These are phyloP conservation scores for Chlorencoelia australis DNA, from an alignment of 2,329 filamentous ascomycete genomes.

Conservation along the genomic window DNA sequence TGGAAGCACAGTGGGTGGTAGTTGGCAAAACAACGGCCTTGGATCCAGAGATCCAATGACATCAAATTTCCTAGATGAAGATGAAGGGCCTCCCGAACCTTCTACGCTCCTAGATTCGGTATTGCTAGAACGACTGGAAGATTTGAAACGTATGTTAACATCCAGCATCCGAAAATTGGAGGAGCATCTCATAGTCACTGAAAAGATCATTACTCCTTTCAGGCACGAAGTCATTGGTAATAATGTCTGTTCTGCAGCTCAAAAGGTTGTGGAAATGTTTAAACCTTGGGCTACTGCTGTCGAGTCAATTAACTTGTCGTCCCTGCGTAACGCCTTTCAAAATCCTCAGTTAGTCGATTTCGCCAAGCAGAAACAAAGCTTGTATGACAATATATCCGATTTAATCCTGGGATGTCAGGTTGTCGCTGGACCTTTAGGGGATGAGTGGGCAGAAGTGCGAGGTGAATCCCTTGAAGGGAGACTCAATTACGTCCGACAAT, in stretches of 20 bases:
- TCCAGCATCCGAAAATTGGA: constrained; percentile 80
- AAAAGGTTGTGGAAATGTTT: constrained; percentile 77
- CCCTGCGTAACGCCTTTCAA: constrained; percentile 67
- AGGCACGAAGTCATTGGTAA: constrained; percentile 75
- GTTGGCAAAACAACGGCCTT: constrained; percentile 69
- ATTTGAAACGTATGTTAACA: constrained; percentile 76
- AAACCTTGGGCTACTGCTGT: constrained; percentile 82
- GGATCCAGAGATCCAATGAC: constrained; percentile 60
- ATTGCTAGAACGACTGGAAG: constrained; percentile 73
- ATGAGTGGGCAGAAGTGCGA: constrained; percentile 92
- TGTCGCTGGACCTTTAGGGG: constrained; percentile 80
- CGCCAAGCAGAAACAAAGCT: constrained; percentile 78
- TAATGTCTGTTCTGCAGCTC: constrained; percentile 66
- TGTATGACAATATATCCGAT: constrained; percentile 90
- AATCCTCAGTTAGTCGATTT: constrained; percentile 83
- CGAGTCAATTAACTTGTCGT: constrained; percentile 82
- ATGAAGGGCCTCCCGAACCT: constrained; percentile 63
- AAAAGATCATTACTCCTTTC: constrained; percentile 71
- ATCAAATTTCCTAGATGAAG: constrained; percentile 79
- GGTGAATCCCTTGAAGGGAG: constrained; percentile 84
- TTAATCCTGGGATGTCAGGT: constrained; percentile 80
- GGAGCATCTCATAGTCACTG: constrained; percentile 65
- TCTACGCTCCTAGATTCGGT: constrained; percentile 64
- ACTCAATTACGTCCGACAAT: constrained; percentile 67
- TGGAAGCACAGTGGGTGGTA: constrained; percentile 73